These are phyloP conservation scores for Achaetomium macrosporum DNA, from an alignment of 2,329 filamentous ascomycete genomes.

Conservation along the genomic window DNA sequence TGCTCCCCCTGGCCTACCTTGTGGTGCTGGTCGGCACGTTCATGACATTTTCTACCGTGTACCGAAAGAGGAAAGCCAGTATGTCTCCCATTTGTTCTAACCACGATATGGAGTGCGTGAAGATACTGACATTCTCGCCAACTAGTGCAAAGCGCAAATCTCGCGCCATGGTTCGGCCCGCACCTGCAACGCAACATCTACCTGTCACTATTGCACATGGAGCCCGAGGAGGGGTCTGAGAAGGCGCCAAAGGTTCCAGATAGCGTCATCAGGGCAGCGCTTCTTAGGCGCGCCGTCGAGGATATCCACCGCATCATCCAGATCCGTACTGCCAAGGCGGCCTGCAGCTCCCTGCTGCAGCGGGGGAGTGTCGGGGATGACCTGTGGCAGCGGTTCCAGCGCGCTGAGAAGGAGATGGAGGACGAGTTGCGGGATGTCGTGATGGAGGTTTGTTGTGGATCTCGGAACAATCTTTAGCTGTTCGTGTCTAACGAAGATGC, in stretches of 20 bases:
- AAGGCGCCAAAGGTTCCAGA: constrained; percentile 71
- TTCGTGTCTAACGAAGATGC: background rate
- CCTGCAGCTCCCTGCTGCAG: constrained; percentile 75
- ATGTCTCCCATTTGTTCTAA: constrained; percentile 32
- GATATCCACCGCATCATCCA: constrained; percentile 90
- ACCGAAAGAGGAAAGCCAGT: constrained; percentile 87
- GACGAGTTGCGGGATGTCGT: constrained; percentile 93
- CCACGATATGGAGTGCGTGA: background rate
- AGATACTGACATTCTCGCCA: constrained; percentile 22
- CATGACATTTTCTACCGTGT: constrained; percentile 85
- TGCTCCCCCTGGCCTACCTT: constrained; percentile 84
- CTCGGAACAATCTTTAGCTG: background rate
- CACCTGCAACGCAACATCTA: constrained; percentile 94
- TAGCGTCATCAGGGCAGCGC: constrained; percentile 77
- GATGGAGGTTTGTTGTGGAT: constrained; percentile 60
- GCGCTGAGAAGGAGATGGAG: constrained; percentile 96
- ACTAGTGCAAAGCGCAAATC: constrained; percentile 68
- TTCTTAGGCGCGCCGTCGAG: constrained; percentile 82
- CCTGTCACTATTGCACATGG: constrained; percentile 80
- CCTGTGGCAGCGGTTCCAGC: constrained; percentile 83
- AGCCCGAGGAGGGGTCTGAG: constrained; percentile 54
- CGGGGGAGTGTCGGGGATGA: constrained; percentile 93
- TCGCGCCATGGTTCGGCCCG: constrained; percentile 89
- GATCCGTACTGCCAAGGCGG: constrained; percentile 81
- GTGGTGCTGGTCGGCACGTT: constrained; percentile 81